Percentiles rank a stretch among this genome's conserved stretches.
These are phyloP conservation scores for Calonectria multiphialidica DNA, from an alignment of 2,329 filamentous ascomycete genomes.

Conservation along the genomic window DNA sequence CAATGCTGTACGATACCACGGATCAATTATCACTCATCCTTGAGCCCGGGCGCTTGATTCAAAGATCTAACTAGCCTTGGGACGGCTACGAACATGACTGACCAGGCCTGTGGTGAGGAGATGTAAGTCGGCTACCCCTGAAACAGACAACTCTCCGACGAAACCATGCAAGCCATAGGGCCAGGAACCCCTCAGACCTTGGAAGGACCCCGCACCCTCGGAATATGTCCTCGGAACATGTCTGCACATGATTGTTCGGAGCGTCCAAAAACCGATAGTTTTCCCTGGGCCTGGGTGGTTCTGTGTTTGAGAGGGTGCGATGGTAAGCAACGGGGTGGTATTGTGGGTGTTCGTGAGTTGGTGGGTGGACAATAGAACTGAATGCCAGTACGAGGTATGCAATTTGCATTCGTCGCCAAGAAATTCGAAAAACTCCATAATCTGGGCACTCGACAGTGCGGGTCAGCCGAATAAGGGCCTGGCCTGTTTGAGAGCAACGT, in stretches of 20 bases:
- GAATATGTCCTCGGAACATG: neutral
- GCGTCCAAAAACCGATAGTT: neutral
- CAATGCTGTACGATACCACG: neutral
- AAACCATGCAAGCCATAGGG: conserved; percentile 3
- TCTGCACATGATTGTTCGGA: conserved; percentile 6
- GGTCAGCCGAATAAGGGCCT: neutral
- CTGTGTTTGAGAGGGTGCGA: neutral
- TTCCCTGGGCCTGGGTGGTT: neutral
- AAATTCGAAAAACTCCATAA: conserved; percentile 1
- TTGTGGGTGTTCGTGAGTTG: neutral
- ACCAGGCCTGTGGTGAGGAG: neutral
- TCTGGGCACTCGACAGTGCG: neutral
- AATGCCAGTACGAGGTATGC: conserved; percentile 1
- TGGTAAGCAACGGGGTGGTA: neutral
- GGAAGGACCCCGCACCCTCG: conserved; percentile 6
- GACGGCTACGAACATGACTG: neutral
- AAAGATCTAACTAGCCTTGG: neutral
- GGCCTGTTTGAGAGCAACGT: neutral
- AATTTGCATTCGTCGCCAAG: neutral
- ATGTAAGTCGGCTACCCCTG: neutral
- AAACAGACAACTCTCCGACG: conserved; percentile 24
- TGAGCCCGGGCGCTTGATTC: neutral
- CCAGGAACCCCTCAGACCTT: neutral
- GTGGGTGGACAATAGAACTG: neutral
- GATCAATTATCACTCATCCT: neutral